Evolutionary conservation across 371 early-diverging fungal species (phyloP).

Genomic region (Basidiobolus meristosporus): DNA sequence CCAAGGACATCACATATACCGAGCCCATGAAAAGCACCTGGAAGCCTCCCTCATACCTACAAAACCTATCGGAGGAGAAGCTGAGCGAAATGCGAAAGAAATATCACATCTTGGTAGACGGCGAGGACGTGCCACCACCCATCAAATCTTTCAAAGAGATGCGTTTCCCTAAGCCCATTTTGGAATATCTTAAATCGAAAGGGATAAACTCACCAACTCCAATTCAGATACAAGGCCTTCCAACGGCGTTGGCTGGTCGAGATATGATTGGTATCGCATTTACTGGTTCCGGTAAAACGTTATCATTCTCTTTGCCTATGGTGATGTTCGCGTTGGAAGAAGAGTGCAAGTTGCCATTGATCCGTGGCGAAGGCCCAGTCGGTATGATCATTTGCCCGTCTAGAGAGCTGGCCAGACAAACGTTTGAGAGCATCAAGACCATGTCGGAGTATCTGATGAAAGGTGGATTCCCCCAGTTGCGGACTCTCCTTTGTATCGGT

Average conservation of each 20-base stretch:
- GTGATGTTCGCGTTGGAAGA: conserved; percentile 66
- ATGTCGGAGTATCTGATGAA: conserved; percentile 39
- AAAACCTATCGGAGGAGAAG: conserved; percentile 24
- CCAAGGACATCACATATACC: conserved; percentile 66
- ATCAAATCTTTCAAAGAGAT: conserved; percentile 51
- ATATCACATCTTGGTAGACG: conserved; percentile 53
- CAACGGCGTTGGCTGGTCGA: conserved; percentile 58
- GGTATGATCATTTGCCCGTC: conserved; percentile 80
- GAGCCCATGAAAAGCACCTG: conserved; percentile 76
- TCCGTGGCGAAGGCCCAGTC: conserved; percentile 80
- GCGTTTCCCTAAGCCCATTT: conserved; percentile 55
- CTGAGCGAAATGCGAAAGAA: conserved; percentile 32
- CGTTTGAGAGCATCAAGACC: conserved; percentile 44
- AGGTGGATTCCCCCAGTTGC: conserved; percentile 49
- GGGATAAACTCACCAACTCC: conserved; percentile 85
- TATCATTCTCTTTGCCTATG: conserved; percentile 86
- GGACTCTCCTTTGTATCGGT: conserved; percentile 75
- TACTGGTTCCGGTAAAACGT: conserved; percentile 99
- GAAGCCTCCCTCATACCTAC: conserved; percentile 57
- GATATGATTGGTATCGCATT: conserved; percentile 93
- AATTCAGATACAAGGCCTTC: conserved; percentile 93
- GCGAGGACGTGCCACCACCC: conserved; percentile 53
- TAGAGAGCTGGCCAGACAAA: conserved; percentile 75
- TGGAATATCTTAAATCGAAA: conserved; percentile 60
- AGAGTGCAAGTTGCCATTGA: conserved; percentile 53